Evolutionary conservation across 1,139 yeast genomes (phyloP), one percentile per base, ranked within the genome.

Genomic region (Yamadazyma dushanensis): DNA sequence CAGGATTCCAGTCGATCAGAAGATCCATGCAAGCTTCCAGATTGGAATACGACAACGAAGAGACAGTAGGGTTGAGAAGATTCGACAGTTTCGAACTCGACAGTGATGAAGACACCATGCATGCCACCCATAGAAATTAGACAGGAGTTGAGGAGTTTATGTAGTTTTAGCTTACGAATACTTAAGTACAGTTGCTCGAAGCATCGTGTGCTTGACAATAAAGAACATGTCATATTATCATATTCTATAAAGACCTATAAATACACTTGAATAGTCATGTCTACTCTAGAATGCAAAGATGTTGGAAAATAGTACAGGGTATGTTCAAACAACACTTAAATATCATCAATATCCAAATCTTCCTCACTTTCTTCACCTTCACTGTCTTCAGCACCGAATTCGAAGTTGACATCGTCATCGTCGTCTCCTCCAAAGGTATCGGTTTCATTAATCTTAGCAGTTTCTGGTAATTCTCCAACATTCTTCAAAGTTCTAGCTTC

Each of bases 331-430:
- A 18, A 28, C 32, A 17, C 15, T 25, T 73, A 84, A 61, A 85
- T 83, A 64, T 85, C 92, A 66, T 87, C 96, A 56, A 89, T 86
- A 59, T 80, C 83, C 49, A 76, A 70, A 58, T 85, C 94, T 46
- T 76, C 80, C 30, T 67, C 66, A 29, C 63, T 80, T 16, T 78
- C 94, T 28, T 77, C 90, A 11, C 79, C 90, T 37, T 75, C 83
- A 42, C 78, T 88, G 44, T 88, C 94, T 47, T 89, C 97, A 57
- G 86, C 92, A 63, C 97, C 98, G 66, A 94, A 94, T 70, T 94
- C 98, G 66, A 94, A 90, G 79, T 92, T 92, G 63, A 90, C 95
- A 56, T 92, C 98, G 51, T 90, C 97, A 47, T 90, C 98, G 37
- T 90, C 95, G 51, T 89, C 97, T 59, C 83, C 94, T 58, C 96